Evolutionary conservation across 768 basidiomycete genomes (phyloP), one percentile per base, ranked within the genome.

Genomic region (Kwoniella shandongensis): DNA sequence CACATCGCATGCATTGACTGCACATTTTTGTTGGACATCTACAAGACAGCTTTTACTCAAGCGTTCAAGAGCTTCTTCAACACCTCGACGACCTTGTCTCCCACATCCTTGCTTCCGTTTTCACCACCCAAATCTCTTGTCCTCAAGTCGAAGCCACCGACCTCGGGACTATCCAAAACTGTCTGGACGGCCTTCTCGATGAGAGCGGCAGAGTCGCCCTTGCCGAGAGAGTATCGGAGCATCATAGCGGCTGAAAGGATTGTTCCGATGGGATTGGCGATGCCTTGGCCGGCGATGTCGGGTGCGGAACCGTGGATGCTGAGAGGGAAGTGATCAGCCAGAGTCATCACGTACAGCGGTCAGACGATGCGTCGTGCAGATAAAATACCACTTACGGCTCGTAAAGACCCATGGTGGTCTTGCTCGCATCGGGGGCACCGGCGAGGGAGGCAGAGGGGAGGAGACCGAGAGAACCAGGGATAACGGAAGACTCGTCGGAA

Each of bases 361-460:
- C 29, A 49, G 29, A 30, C 12, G 6, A 49, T 15, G 15, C 30
- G 10, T 18, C 35, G 27, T 49, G 26, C 26, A 29, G 51, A 18
- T 23, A 30, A 18, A 40, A 17, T 20, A 4, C 20, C 27, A 67
- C 68, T 56, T 44, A 70, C 47, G 96, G 96, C 79, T 99, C 96
- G 80, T 99, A 99, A 40, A 99, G 80, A 39, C 96, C 96, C 17
- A 83, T 78, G 1, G 88, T 85, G 73, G 88, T 88, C 76, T 87
- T 87, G 59, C 83, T 80, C 25, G 83, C 79, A 83, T 86, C 62
- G 1, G 85, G 92, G 22, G 90, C 89, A 42, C 91, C 92, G 1
- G 93, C 89, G 8, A 99, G 84, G 13, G 93, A 97, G 27, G 96
- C 96, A 12, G 96, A 98, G 13, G 96, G 94, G 13, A 98, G 81